These are phyloP conservation scores for Chalciporus pseudorubinellus DNA, from an alignment of 768 basidiomycete species.

Conservation along the genomic window DNA sequence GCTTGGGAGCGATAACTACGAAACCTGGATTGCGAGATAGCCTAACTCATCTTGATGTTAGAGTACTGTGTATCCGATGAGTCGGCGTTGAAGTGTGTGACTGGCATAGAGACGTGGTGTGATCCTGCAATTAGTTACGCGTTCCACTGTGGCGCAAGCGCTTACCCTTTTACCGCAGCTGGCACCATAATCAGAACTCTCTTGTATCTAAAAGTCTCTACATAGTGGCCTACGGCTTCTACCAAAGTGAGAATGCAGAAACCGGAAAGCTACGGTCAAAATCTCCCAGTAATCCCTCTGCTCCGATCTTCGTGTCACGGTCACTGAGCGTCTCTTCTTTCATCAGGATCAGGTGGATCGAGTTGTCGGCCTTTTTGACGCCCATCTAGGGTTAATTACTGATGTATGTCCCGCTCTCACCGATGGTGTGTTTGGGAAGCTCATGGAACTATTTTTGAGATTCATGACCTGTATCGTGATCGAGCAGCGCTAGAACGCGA, in stretches of 20 bases:
- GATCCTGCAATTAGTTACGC: no score
- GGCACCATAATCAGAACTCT: background rate
- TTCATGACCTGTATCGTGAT: conserved; percentile 70
- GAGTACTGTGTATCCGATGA: no score
- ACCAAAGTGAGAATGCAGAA: conserved; percentile 14
- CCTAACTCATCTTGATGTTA: background rate
- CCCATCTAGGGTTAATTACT: conserved; percentile 59
- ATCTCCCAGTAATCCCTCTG: conserved; percentile 46
- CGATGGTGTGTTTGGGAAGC: background rate
- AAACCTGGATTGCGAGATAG: background rate
- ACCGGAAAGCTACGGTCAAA: conserved; percentile 44
- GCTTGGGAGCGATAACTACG: background rate
- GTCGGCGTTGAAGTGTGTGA: no score
- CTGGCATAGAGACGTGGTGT: no score
- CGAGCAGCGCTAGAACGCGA: conserved; percentile 72
- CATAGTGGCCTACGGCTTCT: no score
- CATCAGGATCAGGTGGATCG: conserved; percentile 71
- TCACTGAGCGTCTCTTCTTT: conserved; percentile 7
- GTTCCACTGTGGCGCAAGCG: no score
- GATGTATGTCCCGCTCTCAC: conserved; percentile 48
- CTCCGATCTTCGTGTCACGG: background rate
- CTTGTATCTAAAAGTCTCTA: background rate
- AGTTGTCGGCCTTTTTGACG: conserved; percentile 54
- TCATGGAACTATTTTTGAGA: conserved; percentile 38
- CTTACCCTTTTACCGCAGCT: no score